phyloP scores from a whole-genome alignment of 2,329 filamentous ascomycete species.

The Teratosphaeria nubilosa region DNA sequence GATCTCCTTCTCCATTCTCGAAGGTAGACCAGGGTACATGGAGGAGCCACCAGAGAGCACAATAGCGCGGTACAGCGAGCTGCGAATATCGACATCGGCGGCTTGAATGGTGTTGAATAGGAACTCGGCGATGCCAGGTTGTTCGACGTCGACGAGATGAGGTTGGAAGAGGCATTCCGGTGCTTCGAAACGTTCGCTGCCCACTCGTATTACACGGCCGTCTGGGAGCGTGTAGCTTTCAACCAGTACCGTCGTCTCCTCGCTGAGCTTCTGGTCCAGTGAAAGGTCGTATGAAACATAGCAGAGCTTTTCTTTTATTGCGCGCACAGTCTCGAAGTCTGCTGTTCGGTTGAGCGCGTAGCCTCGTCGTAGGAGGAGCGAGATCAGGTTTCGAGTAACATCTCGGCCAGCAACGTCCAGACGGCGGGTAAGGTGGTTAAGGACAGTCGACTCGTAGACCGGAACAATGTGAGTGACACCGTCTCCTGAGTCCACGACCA shows the following conservation, averaged over 20 bases:
- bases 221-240: constrained; percentile 97
- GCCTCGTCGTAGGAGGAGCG: constrained; percentile 80
- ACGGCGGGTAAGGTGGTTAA: constrained; percentile 90
- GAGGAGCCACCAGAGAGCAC: constrained; percentile 92
- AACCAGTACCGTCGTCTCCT: constrained; percentile 93
- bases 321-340: constrained; percentile 96
- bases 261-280: constrained; percentile 87
- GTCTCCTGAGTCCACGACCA: constrained; percentile 97
- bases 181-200: constrained; percentile 94
- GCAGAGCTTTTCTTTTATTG: constrained; percentile 99
- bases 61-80: constrained; percentile 91
- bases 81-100: constrained; percentile 88
- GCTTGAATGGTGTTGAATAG: constrained; percentile 98
- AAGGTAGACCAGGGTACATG: constrained; percentile 97
- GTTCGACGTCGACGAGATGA: constrained; percentile 93
- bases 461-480: constrained; percentile 98
- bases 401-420: constrained; percentile 94
- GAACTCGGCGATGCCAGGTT: constrained; percentile 92
- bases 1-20: constrained; percentile 90
- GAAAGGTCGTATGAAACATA: constrained; percentile 98
- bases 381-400: constrained; percentile 96
- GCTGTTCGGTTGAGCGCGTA: constrained; percentile 97
- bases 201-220: constrained; percentile 88
- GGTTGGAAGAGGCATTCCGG: constrained; percentile 98
- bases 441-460: constrained; percentile 94